Percentiles rank a stretch among this genome's conserved stretches.
phyloP scores from a whole-genome alignment of 2,329 filamentous ascomycete genomes.

The Fusarium tjaetaba region DNA sequence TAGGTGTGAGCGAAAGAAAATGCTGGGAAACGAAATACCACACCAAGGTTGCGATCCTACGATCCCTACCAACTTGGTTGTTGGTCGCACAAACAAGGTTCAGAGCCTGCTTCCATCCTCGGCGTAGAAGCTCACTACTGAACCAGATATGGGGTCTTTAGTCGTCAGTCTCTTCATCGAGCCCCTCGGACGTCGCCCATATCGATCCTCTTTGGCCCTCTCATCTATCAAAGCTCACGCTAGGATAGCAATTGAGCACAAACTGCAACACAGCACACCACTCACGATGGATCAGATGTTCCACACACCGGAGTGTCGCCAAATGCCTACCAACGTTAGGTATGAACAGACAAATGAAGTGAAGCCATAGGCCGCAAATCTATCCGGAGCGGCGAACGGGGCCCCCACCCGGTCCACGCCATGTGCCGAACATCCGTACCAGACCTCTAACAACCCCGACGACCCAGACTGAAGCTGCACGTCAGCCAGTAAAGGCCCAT shows the following conservation, averaged over 20 bases:
- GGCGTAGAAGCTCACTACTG: constrained; percentile 1
- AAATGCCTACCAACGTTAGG: constrained; percentile 16
- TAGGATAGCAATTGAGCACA: constrained; percentile 18
- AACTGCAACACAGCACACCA: constrained; percentile 17
- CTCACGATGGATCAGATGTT: constrained; percentile 2
- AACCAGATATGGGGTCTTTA: constrained; percentile 7
- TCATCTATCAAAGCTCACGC: constrained; percentile 17
- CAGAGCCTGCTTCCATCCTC: constrained; percentile 10
- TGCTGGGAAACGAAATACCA: constrained; percentile 11
- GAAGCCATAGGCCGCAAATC: constrained; percentile 11
- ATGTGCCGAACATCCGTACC: constrained; percentile 43
- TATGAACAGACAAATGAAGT: constrained; percentile 12
- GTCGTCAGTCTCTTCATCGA: constrained; percentile 9
- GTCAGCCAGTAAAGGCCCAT: constrained; percentile 15
- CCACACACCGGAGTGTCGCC: constrained; percentile 22
- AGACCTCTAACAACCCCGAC: constrained; percentile 34
- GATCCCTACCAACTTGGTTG: constrained; percentile 19
- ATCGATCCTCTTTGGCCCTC: constrained; percentile 25
- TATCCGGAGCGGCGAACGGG: constrained; percentile 34
- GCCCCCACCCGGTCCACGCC: constrained; percentile 34
- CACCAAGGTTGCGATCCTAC: constrained; percentile 8
- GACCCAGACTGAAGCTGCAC: constrained; percentile 29
- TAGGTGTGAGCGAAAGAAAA: constrained; percentile 1
- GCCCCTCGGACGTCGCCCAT: constrained; percentile 22
- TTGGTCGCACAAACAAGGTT: constrained; percentile 23